Evolutionary conservation across 2,329 filamentous ascomycete species (phyloP), one percentile per base, ranked within the genome.

Genomic region (Neurospora sp.): DNA sequence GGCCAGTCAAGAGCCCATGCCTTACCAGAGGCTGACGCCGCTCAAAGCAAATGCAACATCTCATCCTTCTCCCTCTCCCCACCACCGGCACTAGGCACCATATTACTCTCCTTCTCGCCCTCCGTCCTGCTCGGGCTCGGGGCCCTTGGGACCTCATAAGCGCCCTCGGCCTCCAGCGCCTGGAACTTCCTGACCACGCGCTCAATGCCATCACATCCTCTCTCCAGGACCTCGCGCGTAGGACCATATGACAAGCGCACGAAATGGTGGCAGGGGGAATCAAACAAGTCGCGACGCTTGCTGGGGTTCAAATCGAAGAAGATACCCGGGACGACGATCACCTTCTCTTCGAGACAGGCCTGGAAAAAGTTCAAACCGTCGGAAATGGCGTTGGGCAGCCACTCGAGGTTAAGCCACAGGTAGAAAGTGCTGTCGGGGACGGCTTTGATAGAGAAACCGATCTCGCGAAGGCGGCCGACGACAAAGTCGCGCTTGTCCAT

Each of bases 321-420:
- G 80, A 98, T 98, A 71, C 95, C 95, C 0, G 95, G 95, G 4
- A 98, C 95, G 19, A 97, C 93, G 77, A 97, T 97, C 74, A 96
- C 92, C 85, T 96, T 96, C 84, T 97, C 93, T 77, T 92, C 89
- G 65, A 98, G 83, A 78, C 96, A 96, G 38, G 93, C 93, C 79
- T 96, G 89, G 88, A 98, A 97, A 86, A 98, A 98, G 83, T 97
- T 97, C 77, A 98, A 84, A 8, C 95, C 95, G 79, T 98, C 95
- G 71, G 91, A 90, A 79, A 98, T 97, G 72, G 89, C 87, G n/a
- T 86, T 86, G 0, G 95, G 92, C 2, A 96, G 84, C 66, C 86
- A 85, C 80, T 84, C 89, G 75, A 87, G 89, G 81, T 85, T 87
- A 71, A 88, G 81, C 86, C 86, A 97, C 75, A 97, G 88, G 83